Conservation (phyloP, 805 yeast species). For the Cyberlindnera misumaiensis region DNA sequence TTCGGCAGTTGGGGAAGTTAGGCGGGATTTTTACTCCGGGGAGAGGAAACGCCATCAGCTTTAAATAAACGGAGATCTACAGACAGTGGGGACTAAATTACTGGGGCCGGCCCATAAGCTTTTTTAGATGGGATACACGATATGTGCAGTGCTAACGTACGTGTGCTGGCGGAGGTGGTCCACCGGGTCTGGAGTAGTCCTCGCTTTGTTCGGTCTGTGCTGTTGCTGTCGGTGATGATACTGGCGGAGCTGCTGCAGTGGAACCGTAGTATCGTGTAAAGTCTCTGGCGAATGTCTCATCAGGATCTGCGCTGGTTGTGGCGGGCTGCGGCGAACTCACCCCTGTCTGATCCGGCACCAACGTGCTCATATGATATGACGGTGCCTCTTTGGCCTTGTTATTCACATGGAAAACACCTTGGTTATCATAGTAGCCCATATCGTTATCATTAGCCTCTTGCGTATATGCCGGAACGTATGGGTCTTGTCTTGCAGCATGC, state of each 20-base stretch:
- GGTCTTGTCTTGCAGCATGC: slow-evolving; percentile 35
- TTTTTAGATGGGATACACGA: no score
- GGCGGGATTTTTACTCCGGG: no score
- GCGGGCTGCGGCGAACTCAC: slow-evolving; percentile 6
- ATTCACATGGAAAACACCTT: slow-evolving; percentile 27
- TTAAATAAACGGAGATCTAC: no score
- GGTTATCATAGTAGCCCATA: slow-evolving; percentile 48
- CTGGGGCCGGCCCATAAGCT: not conserved
- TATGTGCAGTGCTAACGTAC: no score
- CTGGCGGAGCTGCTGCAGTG: slow-evolving; percentile 2
- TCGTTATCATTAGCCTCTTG: slow-evolving; percentile 63
- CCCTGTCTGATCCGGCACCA: slow-evolving; percentile 22
- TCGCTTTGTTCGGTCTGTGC: not conserved
- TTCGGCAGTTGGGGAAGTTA: not conserved
- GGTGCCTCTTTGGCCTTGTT: slow-evolving; percentile 18
- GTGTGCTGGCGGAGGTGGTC: slow-evolving; percentile 18
- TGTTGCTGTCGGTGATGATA: not conserved
- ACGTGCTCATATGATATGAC: slow-evolving; percentile 11
- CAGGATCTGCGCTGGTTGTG: slow-evolving; percentile 9
- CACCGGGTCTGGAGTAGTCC: slow-evolving; percentile 16
- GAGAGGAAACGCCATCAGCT: no score
- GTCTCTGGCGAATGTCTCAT: slow-evolving; percentile 19
- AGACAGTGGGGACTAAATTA: no score
- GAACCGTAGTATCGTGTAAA: slow-evolving; percentile 19
- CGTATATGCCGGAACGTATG: slow-evolving; percentile 65